A percentile compares a stretch with the other conserved stretches of the same genome.
Evolutionary conservation across 345 rosid species (phyloP).

Genomic region (Pistacia integerrima): DNA sequence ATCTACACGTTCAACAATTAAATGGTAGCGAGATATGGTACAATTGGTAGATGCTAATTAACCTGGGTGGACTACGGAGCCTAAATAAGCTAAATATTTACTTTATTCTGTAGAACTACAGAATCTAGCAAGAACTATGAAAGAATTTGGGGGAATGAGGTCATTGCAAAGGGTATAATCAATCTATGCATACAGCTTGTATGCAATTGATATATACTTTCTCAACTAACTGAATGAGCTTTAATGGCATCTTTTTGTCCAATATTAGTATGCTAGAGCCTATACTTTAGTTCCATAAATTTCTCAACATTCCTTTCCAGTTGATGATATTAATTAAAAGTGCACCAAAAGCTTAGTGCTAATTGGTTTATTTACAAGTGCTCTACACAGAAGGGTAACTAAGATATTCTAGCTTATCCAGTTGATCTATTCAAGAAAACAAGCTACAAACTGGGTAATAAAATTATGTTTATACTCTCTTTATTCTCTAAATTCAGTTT

Average conservation of each 20-base stretch:
- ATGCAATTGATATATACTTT: constrained; percentile 25
- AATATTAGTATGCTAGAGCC: background rate
- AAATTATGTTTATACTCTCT: background rate
- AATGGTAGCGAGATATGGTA: background rate
- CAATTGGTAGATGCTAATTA: background rate
- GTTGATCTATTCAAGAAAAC: background rate
- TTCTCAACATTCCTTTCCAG: background rate
- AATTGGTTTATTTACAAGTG: background rate
- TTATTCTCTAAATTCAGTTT: background rate
- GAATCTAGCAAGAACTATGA: constrained; percentile 2
- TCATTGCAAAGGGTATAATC: background rate
- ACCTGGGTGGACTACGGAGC: background rate
- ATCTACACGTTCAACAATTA: background rate
- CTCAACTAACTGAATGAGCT: constrained; percentile 15
- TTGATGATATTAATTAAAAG: background rate
- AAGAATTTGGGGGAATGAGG: constrained; percentile 2
- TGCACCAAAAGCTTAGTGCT: background rate
- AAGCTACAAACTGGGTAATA: background rate
- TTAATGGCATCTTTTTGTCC: background rate
- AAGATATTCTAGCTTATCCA: background rate
- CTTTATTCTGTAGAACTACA: background rate
- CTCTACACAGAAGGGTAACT: background rate
- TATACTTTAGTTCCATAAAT: background rate
- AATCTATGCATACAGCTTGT: constrained; percentile 9
- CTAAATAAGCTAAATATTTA: background rate